A percentile compares a stretch with the other conserved stretches of the same genome.
Conservation (phyloP, 129 eudicot genomes). For the Oenanthe sinensis region DNA sequence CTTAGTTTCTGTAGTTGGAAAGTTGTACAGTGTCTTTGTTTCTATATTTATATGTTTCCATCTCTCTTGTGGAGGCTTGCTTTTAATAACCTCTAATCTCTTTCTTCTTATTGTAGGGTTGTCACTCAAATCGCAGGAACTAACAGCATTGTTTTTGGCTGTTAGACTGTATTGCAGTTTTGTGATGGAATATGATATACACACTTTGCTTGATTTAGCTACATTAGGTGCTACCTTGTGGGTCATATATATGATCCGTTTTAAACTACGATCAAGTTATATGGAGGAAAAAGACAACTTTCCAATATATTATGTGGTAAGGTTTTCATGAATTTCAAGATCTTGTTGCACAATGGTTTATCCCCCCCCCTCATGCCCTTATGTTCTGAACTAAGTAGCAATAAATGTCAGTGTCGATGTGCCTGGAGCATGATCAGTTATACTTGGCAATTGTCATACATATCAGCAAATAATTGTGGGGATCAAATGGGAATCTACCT, state of each 20-base stretch:
- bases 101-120: conserved; percentile 43
- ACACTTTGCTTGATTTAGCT: conserved; percentile 84
- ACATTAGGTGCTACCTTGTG: conserved; percentile 73
- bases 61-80: background rate
- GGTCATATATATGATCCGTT: conserved; percentile 81
- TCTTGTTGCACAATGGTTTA: background rate
- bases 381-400: background rate
- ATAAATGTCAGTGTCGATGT: background rate
- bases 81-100: background rate
- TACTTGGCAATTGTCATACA: background rate
- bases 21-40: background rate
- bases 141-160: conserved; percentile 88
- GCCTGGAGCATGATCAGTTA: background rate
- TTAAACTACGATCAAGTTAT: conserved; percentile 65
- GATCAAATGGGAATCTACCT: background rate
- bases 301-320: conserved; percentile 75
- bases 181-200: conserved; percentile 93
- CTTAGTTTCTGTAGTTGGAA: background rate
- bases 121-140: conserved; percentile 76
- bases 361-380: too few relatives aligned
- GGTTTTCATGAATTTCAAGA: conserved; percentile 5
- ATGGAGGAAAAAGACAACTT: conserved; percentile 94
- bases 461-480: background rate
- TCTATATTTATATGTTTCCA: background rate
- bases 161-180: conserved; percentile 86